phyloP scores from a whole-genome alignment of 2,329 filamentous ascomycete species.

The Fusarium sacchari region DNA sequence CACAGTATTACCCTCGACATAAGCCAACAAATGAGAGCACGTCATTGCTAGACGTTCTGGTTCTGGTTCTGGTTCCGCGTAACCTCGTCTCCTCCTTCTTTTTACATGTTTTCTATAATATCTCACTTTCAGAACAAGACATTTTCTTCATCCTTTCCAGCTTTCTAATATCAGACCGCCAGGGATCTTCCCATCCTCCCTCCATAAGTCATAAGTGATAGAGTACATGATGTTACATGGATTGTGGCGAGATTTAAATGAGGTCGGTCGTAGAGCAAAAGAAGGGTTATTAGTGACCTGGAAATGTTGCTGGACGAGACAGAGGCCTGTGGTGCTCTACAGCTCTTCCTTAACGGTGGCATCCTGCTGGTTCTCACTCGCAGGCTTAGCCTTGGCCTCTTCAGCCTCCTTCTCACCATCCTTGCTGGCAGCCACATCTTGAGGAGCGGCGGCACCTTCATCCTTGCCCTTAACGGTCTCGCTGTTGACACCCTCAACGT shows the following conservation, averaged over 20 bases:
- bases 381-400: constrained; percentile 67
- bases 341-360: constrained; percentile 58
- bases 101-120: constrained; percentile 27
- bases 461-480: constrained; percentile 61
- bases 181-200: constrained; percentile 27
- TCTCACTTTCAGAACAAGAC: constrained; percentile 8
- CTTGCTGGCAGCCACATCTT: constrained; percentile 59
- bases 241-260: constrained; percentile 1
- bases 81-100: constrained; percentile 22
- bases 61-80: constrained; percentile 29
- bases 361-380: constrained; percentile 70
- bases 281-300: background rate
- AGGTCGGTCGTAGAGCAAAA: background rate
- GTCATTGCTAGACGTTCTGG: constrained; percentile 30
- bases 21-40: constrained; percentile 42
- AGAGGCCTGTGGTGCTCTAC: constrained; percentile 32
- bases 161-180: constrained; percentile 14
- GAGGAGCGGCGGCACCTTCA: constrained; percentile 47
- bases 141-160: constrained; percentile 2
- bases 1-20: constrained; percentile 27
- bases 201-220: constrained; percentile 42
- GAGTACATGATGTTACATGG: constrained; percentile 44
- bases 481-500: constrained; percentile 69
- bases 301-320: background rate
- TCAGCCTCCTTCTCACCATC: constrained; percentile 69